Conservation (phyloP, 2,329 filamentous ascomycete species). For the Teratosphaeria nubilosa region DNA sequence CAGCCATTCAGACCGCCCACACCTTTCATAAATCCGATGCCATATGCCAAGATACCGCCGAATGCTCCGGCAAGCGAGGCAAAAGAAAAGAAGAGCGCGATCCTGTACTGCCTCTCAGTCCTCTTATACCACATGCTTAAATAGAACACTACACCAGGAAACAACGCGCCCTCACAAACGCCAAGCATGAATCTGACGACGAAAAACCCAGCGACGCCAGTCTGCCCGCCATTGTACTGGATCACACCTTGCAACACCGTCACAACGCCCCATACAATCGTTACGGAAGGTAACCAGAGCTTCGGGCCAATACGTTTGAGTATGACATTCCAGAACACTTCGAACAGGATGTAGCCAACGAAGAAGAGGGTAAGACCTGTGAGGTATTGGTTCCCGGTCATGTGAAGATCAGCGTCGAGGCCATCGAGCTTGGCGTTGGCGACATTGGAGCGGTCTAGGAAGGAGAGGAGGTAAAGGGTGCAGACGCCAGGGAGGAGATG, state of each 20-base stretch:
- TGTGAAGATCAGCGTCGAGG: constrained; percentile 40
- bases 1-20: constrained; percentile 43
- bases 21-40: constrained; percentile 39
- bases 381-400: constrained; percentile 43
- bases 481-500: constrained; percentile 39
- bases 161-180: constrained; percentile 41
- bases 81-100: constrained; percentile 48
- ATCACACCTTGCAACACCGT: constrained; percentile 20
- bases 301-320: constrained; percentile 37
- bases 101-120: constrained; percentile 55
- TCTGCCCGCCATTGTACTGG: constrained; percentile 17
- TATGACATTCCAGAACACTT: constrained; percentile 31
- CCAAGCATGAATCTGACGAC: constrained; percentile 32
- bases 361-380: constrained; percentile 52
- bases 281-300: constrained; percentile 30
- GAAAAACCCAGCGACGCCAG: constrained; percentile 23
- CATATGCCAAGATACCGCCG: constrained; percentile 36
- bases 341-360: constrained; percentile 59
- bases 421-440: not conserved
- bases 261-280: constrained; percentile 32
- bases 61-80: constrained; percentile 49
- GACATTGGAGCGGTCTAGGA: constrained; percentile 32
- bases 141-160: constrained; percentile 55
- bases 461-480: constrained; percentile 37
- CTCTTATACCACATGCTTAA: constrained; percentile 68